phyloP scores from a whole-genome alignment of 192 early-diverging fungal species.

The Coemansia sp. region DNA sequence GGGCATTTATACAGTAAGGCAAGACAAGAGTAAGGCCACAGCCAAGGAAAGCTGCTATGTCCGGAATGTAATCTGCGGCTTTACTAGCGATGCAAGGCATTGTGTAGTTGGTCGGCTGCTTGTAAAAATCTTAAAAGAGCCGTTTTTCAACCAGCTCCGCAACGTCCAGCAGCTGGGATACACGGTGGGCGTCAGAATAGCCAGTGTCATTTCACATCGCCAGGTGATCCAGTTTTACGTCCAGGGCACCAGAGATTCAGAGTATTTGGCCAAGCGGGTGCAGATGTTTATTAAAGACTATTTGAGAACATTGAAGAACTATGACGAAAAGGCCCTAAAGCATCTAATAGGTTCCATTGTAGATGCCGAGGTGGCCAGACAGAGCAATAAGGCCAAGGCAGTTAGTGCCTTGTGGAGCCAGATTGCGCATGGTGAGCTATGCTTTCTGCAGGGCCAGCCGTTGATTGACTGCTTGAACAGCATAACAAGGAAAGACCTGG shows the following conservation, averaged over 20 bases:
- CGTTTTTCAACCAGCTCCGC: background rate
- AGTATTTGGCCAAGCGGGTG: background rate
- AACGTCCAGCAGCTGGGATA: conserved; percentile 1
- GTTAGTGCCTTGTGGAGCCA: background rate
- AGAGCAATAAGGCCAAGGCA: background rate
- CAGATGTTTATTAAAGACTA: background rate
- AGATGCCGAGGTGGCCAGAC: background rate
- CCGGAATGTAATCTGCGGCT: background rate
- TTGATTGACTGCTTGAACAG: background rate
- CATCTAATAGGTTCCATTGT: background rate
- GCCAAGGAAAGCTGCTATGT: background rate
- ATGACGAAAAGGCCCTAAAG: background rate
- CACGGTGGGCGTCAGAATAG: background rate
- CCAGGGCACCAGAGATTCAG: background rate
- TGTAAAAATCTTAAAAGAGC: background rate
- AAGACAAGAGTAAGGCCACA: background rate
- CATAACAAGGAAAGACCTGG: background rate
- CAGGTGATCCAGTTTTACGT: background rate
- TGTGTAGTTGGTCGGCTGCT: background rate
- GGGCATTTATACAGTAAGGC: background rate
- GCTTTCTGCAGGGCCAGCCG: background rate
- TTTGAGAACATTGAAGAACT: background rate
- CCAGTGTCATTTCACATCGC: background rate
- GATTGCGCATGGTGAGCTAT: background rate
- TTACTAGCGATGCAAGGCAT: background rate